Evolutionary conservation across 2,329 filamentous ascomycete genomes (phyloP), one percentile per base, ranked within the genome.

Genomic region (Neopestalotiopsis sp.): DNA sequence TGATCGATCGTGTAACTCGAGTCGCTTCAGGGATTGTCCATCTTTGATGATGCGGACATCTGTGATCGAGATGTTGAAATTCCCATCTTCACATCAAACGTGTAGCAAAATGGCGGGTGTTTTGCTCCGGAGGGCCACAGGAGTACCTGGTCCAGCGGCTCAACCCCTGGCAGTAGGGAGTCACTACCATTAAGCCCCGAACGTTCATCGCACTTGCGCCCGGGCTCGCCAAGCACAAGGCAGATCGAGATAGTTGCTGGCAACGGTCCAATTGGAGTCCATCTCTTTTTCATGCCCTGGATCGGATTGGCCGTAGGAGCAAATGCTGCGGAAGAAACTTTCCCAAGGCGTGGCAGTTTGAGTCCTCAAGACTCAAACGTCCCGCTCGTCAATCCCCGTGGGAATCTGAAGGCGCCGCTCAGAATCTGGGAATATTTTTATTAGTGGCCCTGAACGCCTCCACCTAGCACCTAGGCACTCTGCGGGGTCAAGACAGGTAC

Each of bases 11-110:
- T 32, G 12, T 30, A 14, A 14, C 24, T 30, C 14, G 57, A 59
- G 17, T 53, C 45, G 45, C 45, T 32, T 59, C 57, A 59, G 57
- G 57, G 57, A 53, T 53, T 53, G n/a, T 24, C 7, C 9, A 24
- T 9, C 57, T 59, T 4, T 59, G 57, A 59, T 59, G 57, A 59
- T 59, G 57, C 57, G 57, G 24, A 59, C 57, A 59, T 59, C 24
- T 59, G 24, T 32, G 10, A 59, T 59, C 24, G 45, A 53, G 45
- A 32, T 32, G 57, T 59, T 32, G 57, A 14, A 24, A 53, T 53
- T 7, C 45, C 45, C n/a, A n/a, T 53, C 17, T 53, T 53, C n/a
- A 20, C 14, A 20, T 53, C 10, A 9, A 49, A 28, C 24, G 24
- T 28, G 24, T 28, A 3, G 14, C 6, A 49, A 49, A 49, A 24